Percentiles rank a stretch among this genome's conserved stretches.
phyloP scores from a whole-genome alignment of 2,329 filamentous ascomycete genomes.

The Penicillium hesseltinei region DNA sequence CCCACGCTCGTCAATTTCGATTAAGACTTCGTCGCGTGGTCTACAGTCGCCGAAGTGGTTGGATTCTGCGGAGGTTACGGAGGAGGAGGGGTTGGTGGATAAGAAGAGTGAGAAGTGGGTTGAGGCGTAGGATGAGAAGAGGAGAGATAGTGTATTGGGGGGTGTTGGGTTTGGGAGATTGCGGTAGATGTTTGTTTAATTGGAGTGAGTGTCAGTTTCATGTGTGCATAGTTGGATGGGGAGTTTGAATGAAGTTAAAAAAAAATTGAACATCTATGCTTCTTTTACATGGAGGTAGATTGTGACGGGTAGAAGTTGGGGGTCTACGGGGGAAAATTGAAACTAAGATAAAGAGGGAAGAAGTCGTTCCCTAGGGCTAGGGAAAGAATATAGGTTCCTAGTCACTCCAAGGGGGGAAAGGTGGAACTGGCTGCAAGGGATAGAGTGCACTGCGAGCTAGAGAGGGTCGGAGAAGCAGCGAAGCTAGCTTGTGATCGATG shows the following conservation, averaged over 20 bases:
- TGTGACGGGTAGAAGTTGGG: too few species aligned
- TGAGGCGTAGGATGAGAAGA: constrained; percentile 9
- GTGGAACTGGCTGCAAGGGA: not conserved
- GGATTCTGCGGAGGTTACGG: constrained; percentile 11
- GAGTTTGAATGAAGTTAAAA: not conserved
- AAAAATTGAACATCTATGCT: not conserved
- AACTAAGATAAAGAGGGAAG: too few species aligned
- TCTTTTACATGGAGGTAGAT: not conserved
- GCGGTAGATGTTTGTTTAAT: not conserved
- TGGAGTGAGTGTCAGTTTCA: not conserved
- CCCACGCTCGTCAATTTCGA: constrained; percentile 14
- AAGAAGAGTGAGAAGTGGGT: constrained; percentile 16
- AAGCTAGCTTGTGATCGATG: accelerated
- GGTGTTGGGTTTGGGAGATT: constrained; percentile 7
- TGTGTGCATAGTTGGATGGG: not conserved
- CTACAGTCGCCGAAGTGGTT: constrained; percentile 11
- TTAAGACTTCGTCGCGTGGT: constrained; percentile 4
- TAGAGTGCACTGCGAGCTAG: accelerated
- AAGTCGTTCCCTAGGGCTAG: not conserved
- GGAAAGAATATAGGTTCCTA: too few species aligned
- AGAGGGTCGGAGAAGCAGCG: accelerated
- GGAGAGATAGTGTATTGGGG: constrained; percentile 9
- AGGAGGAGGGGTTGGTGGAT: constrained; percentile 15
- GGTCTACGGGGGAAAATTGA: too few species aligned
- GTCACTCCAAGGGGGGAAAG: not conserved